Base-by-base conservation (phyloP, 1,139 yeast species). In the Wickerhamiella infanticola region DNA sequence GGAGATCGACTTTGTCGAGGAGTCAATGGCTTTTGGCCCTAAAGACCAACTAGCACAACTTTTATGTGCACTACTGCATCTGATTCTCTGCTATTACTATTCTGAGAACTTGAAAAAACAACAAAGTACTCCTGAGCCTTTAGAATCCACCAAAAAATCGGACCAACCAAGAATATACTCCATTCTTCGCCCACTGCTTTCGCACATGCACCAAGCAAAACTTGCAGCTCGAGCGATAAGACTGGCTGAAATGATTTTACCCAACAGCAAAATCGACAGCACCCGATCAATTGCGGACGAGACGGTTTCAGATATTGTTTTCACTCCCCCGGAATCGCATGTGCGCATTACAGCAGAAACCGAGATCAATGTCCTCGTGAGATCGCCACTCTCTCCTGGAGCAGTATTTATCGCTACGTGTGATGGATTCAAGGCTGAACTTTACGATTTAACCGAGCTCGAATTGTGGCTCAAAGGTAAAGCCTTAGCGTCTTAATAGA, bases 401-500 rank as follows among this genome's bases (percentile, higher is more conserved):
- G 67, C 55, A 50, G 59, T 48, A 53, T 57, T 46, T 55, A 63
- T 72, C 18, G 59, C 74, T 44, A 72, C 67, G 51, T 64, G 61
- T 18, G 43, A 48, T 11, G 25, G 52, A 13, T 52, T 60, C 4
- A 47, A 49, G 26, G 54, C 59, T 3, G 53, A 54, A 0, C 77
- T 79, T 55, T 75, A 72, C 51, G 86, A 80, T 52, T 63, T 78
- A 45, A 63, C 68, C 35, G 86, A 79, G 51, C 63, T 80, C 3
- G 79, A 75, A 46, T 81, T 78, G 53, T 78, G 86, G 64, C 61
- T 81, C 45, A 71, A 71, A 47, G 81, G 88, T 86, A 66, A 77
- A 1, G 39, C 50, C 24, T 18, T 29, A 29, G 33, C 18, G 18
- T 18, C 18, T 18, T 18, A 18, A 18, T 18, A 18, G 18, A 18